Evolutionary conservation across 352 stramenopile genomes (phyloP), one percentile per base, ranked within the genome.

Genomic region (Phytophthora gonapodyides): DNA sequence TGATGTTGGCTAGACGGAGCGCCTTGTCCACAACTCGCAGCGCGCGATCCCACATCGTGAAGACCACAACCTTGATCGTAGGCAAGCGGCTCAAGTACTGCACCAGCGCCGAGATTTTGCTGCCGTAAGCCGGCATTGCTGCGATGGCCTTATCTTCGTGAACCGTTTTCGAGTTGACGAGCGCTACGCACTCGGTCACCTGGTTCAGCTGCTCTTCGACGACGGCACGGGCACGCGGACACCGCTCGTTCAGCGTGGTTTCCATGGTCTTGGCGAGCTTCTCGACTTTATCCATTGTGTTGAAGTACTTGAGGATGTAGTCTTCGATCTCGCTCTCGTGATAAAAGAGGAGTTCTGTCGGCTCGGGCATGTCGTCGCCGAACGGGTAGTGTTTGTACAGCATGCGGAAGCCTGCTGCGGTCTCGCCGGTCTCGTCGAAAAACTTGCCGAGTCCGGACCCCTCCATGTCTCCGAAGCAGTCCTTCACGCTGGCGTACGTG

Each of bases 21-120:
- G 80, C 87, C 17, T 72, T 75, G 43, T 90, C 69, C 13, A 94
- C 64, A 40, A 93, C 71, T 13, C 72, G 69, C 33, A 96, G 59
- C 7, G 76, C 84, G 37, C 68, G 76, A 62, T 82, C 55, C 84
- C 84, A 96, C 78, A 92, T 93, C 15, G 81, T 91, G 61, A 96
- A 96, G 37, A 96, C 64, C 41, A 96, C 87, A 13, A 89, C 83
- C 49, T 92, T 85, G 38, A 79, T 74, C 12, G 53, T 77, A n/a
- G 65, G 40, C 31, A 89, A 44, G 6, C 75, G 72, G 16, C 64
- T 63, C 19, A 94, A 61, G 46, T 89, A 92, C 42, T 78, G 73
- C 51, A 96, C 75, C 12, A 96, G 59, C 9, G 79, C 63, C 27
- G 76, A 78, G 41, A 90, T 87, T 64, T 96, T 96, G 58, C 64